Conservation (phyloP, 495 filamentous ascomycete genomes). For the Delitschia confertaspora region DNA sequence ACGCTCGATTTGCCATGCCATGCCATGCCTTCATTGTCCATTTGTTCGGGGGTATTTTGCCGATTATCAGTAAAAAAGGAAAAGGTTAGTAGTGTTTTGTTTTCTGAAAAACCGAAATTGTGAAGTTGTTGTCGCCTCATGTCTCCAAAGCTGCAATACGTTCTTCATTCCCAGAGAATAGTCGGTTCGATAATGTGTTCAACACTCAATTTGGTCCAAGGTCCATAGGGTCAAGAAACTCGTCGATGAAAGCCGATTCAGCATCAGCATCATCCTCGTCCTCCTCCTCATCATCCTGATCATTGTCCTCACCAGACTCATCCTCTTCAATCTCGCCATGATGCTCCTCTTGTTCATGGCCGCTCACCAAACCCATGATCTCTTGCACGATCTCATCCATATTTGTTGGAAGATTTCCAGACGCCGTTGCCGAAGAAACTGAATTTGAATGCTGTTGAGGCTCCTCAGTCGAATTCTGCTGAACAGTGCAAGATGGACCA, state of each 20-base stretch:
- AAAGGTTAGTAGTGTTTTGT: no score
- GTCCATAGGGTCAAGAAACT: conserved; percentile 17
- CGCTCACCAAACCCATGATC: not conserved
- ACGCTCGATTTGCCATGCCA: no score
- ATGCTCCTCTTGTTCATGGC: not conserved
- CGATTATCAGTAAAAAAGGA: no score
- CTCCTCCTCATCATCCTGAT: conserved; percentile 17
- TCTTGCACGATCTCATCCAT: not conserved
- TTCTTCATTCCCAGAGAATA: no score
- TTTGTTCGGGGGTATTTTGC: no score
- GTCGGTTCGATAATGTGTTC: no score
- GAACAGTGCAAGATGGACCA: not conserved
- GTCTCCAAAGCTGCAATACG: no score
- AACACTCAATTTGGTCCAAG: no score
- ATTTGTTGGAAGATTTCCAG: not conserved
- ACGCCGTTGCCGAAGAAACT: not conserved
- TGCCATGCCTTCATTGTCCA: no score
- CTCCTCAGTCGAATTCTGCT: not conserved
- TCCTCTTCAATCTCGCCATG: not conserved
- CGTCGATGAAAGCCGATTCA: conserved; percentile 15
- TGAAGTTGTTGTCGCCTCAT: no score
- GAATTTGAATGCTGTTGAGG: not conserved
- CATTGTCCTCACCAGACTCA: not conserved
- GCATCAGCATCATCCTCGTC: conserved; percentile 7
- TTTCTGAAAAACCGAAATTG: no score